phyloP scores from a whole-genome alignment of 1,284 basidiomycete genomes.

The Ganoderma lingzhi region DNA sequence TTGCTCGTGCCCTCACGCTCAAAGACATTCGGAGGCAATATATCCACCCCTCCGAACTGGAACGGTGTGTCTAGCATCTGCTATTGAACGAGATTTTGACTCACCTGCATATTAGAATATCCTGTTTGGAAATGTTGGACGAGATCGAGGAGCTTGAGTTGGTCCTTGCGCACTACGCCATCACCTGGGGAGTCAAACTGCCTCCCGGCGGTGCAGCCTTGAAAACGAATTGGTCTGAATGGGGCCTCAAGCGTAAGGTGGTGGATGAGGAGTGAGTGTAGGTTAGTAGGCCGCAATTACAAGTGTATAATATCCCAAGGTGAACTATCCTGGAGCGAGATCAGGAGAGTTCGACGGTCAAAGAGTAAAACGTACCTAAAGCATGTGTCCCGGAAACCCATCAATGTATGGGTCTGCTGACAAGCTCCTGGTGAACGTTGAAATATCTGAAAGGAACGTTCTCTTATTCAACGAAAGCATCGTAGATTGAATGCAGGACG shows the following conservation, averaged over 20 bases:
- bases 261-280: slow-evolving; percentile 14
- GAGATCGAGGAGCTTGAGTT: slow-evolving; percentile 93
- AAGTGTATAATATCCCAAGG: slow-evolving; percentile 17
- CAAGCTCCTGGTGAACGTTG: slow-evolving; percentile 85
- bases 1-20: slow-evolving; percentile 66
- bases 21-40: slow-evolving; percentile 70
- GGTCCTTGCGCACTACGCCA: slow-evolving; percentile 86
- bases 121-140: slow-evolving; percentile 84
- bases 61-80: slow-evolving; percentile 55
- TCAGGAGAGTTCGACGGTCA: not conserved
- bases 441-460: slow-evolving; percentile 62
- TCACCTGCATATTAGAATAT: slow-evolving; percentile 59
- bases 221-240: slow-evolving; percentile 28
- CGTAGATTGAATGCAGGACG: slow-evolving; percentile 7
- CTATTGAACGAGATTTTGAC: no score
- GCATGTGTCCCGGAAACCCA: not conserved
- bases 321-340: slow-evolving; percentile 4
- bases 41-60: slow-evolving; percentile 63
- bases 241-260: slow-evolving; percentile 26
- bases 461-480: not conserved
- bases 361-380: slow-evolving; percentile 1
- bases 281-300: not conserved
- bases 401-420: slow-evolving; percentile 42
- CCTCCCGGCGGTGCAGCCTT: slow-evolving; percentile 9
- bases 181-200: slow-evolving; percentile 73